These are phyloP conservation scores for Neurospora sp. DNA, from an alignment of 495 filamentous ascomycete species.

Conservation along the genomic window DNA sequence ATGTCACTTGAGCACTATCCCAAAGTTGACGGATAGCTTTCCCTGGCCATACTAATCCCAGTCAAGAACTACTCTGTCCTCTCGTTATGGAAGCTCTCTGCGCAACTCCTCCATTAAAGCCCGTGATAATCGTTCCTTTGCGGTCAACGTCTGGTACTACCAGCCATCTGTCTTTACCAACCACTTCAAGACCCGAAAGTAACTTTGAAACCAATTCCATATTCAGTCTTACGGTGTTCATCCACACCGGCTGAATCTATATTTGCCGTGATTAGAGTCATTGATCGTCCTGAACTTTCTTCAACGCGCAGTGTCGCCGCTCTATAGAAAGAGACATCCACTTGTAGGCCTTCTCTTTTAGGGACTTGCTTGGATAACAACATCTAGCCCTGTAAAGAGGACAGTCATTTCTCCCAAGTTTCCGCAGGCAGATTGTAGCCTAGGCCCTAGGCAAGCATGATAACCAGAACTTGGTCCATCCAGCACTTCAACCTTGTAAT, in stretches of 20 bases:
- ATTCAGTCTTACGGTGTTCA: no score
- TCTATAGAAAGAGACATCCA: neutral
- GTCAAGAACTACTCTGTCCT: no score
- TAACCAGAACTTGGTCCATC: neutral
- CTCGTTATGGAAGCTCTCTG: neutral
- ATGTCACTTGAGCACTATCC: neutral
- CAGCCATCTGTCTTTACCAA: neutral
- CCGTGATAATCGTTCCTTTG: neutral
- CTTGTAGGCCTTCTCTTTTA: neutral
- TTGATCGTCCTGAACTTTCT: no score
- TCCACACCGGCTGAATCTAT: no score
- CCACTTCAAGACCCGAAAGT: neutral
- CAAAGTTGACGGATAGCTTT: neutral
- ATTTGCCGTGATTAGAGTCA: no score
- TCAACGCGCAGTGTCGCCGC: neutral
- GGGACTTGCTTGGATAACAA: neutral
- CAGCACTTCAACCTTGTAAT: neutral
- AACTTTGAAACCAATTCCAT: no score
- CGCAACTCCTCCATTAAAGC: neutral
- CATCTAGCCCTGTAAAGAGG: neutral
- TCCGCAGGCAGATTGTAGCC: no score
- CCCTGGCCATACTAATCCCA: no score
- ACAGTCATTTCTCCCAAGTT: no score
- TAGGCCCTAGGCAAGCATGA: neutral
- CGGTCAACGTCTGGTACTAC: neutral